Evolutionary conservation across 1,139 yeast genomes (phyloP), one percentile per base, ranked within the genome.

Genomic region (Pichia sp.): DNA sequence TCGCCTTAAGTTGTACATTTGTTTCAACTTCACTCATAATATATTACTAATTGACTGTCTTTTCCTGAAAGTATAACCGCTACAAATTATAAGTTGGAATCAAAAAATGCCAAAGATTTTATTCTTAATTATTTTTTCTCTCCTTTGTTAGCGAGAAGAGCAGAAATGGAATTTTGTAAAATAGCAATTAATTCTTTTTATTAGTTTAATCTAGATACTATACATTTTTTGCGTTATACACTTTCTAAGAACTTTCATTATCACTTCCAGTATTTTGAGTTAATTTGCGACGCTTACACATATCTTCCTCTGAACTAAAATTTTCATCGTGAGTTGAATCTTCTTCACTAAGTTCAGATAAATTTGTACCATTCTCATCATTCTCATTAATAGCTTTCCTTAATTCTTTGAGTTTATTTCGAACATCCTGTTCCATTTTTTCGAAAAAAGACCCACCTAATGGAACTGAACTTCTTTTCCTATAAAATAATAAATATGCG

Each of bases 401-500:
- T 20, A 43, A 36, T 20, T 48, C 49, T 5, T 45, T 45, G 22
- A 44, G 43, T 30, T 45, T 43, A 23, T 35, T 39, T 28, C 45
- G 44, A 24, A 58, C 52, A 6, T 52, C 54, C 5, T 21, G 31
- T 22, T 45, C 37, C 49, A 56, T 48, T 1, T 43, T 39, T 20
- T 35, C 28, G 34, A 58, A 53, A 39, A 38, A 53, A 12, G 49
- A 48, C 7, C 63, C 63, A 6, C 63, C 63, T 21, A 59, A 38
- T 5, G 58, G 53, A 14, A 32, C 37, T 1, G 26, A 7, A 3
- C 55, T 50, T 48, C 89, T 69, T 44, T 78, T 78, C 43, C 93
- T 71, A 61, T 91, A 91, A 54, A 91, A 91, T 41, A 91, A 64
- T 48, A 91, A 65, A 58, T 91, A 91, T 0, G 98, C 98, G 3